phyloP scores from a whole-genome alignment of 2,329 filamentous ascomycete species.

The Colletotrichum sp. region DNA sequence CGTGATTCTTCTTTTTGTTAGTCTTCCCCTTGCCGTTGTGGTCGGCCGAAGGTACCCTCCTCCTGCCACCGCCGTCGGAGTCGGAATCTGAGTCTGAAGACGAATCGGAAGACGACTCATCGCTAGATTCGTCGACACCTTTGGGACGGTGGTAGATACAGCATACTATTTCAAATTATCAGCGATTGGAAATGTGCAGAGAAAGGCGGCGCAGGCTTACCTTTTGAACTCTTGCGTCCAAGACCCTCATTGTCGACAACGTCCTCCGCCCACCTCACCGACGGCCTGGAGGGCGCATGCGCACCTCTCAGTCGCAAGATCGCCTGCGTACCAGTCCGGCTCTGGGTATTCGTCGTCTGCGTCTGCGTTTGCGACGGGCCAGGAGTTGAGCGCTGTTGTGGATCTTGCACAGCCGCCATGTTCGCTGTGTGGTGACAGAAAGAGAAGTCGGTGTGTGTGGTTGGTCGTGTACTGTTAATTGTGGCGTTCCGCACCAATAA shows the following conservation, averaged over 20 bases:
- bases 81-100: constrained; percentile 56
- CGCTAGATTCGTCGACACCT: constrained; percentile 81
- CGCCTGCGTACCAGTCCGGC: constrained; percentile 33
- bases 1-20: constrained; percentile 36
- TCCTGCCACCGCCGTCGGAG: constrained; percentile 42
- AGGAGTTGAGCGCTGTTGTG: constrained; percentile 29
- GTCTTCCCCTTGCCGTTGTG: constrained; percentile 42
- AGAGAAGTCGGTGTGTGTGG: constrained; percentile 6
- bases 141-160: constrained; percentile 96
- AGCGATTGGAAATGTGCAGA: neutral
- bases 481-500: neutral
- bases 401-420: constrained; percentile 29
- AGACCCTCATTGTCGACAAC: constrained; percentile 96
- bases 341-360: constrained; percentile 28
- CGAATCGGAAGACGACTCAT: constrained; percentile 65
- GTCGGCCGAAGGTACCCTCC: constrained; percentile 29
- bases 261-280: constrained; percentile 90
- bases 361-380: constrained; percentile 40
- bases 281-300: constrained; percentile 52
- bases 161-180: constrained; percentile 69
- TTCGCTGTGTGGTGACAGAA: neutral
- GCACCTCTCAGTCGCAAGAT: constrained; percentile 60
- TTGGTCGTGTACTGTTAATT: neutral
- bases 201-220: constrained; percentile 46
- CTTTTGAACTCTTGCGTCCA: constrained; percentile 93